Evolutionary conservation across 1,139 yeast genomes (phyloP).

Genomic region (Blastobotrys arbuscula): DNA sequence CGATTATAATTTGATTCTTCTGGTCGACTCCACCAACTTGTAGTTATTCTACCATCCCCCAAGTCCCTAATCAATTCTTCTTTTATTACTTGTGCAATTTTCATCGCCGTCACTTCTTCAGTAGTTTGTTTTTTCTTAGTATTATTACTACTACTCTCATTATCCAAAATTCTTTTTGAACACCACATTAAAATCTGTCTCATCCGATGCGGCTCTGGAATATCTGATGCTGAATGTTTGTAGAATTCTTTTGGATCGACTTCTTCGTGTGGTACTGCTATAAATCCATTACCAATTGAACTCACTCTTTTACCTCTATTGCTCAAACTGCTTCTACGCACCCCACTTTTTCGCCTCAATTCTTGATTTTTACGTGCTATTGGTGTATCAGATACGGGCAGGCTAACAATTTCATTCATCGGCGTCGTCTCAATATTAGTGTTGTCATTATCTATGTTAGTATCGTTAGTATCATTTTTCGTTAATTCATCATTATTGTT

Average conservation of each 20-base stretch:
- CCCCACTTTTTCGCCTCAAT: conserved; percentile 30
- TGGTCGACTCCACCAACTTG: conserved; percentile 59
- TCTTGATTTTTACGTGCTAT: conserved; percentile 38
- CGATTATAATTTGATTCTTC: conserved; percentile 27
- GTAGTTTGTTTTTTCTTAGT: conserved; percentile 20
- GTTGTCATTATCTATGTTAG: conserved; percentile 12
- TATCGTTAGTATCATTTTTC: background rate
- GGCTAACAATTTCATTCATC: conserved; percentile 24
- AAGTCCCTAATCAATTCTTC: conserved; percentile 60
- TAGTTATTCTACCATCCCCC: conserved; percentile 50
- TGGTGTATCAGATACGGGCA: conserved; percentile 41
- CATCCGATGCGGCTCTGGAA: conserved; percentile 72
- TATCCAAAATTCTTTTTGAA: conserved; percentile 45
- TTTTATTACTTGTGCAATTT: conserved; percentile 53
- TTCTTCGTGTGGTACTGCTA: conserved; percentile 61
- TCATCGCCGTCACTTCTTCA: conserved; percentile 28
- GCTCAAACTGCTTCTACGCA: conserved; percentile 30
- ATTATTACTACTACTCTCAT: conserved; percentile 20
- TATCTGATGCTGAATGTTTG: conserved; percentile 53
- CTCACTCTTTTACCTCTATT: conserved; percentile 65
- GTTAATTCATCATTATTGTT: background rate
- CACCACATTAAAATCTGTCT: conserved; percentile 69
- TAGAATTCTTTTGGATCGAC: conserved; percentile 53
- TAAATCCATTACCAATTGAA: conserved; percentile 69
- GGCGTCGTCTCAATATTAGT: conserved; percentile 13